Conservation (phyloP, 805 yeast genomes). For the Hemisphaericaspora nanyangensis region DNA sequence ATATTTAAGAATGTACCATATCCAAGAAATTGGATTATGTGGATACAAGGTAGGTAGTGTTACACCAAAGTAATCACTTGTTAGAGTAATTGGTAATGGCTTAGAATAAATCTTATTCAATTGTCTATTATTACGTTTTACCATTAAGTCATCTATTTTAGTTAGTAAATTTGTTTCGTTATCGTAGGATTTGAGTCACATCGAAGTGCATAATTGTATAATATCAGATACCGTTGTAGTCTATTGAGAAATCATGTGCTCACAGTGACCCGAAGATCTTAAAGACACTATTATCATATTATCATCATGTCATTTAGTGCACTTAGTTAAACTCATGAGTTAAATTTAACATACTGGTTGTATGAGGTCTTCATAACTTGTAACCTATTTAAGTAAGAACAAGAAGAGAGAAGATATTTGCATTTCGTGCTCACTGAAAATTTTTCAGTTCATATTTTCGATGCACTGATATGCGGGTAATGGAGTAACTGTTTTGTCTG, state of each 20-base stretch:
- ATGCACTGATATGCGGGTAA: not conserved
- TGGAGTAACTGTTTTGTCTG: too few relatives aligned
- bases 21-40: slow-evolving; percentile 69
- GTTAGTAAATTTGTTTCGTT: too few relatives aligned
- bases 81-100: slow-evolving; percentile 56
- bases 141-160: slow-evolving; percentile 17
- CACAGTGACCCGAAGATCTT: slow-evolving; percentile 40
- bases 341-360: not conserved
- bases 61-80: slow-evolving; percentile 29
- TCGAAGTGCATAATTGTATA: not conserved
- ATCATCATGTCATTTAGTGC: slow-evolving; percentile 13
- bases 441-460: not conserved
- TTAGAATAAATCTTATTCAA: slow-evolving; percentile 32
- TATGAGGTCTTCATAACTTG: not conserved
- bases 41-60: slow-evolving; percentile 51
- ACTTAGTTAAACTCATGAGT: not conserved
- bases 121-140: slow-evolving; percentile 29
- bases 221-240: slow-evolving; percentile 98
- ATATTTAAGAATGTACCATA: slow-evolving; percentile 39
- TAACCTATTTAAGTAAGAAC: not conserved
- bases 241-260: slow-evolving; percentile 77
- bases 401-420: not conserved
- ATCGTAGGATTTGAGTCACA: not conserved
- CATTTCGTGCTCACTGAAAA: too few relatives aligned
- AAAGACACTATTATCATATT: slow-evolving; percentile 18